Evolutionary conservation across 179 eudicot species (phyloP).

Genomic region (Sideroxylon spinosum): DNA sequence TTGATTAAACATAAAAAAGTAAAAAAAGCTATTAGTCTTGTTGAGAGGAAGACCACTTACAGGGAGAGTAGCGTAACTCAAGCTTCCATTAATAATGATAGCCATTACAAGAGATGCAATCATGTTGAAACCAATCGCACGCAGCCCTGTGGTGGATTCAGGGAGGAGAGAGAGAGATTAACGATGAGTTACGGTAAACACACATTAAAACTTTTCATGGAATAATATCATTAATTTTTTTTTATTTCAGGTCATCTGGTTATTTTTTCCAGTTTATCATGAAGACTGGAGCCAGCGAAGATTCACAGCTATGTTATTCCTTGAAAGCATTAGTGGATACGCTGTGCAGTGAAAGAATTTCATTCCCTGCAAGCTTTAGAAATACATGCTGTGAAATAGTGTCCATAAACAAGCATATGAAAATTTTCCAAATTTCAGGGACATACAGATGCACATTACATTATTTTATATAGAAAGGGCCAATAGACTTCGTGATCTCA

Average conservation of each 20-base stretch:
- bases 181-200: too few relatives aligned
- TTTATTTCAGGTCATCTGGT: not conserved
- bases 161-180: too few relatives aligned
- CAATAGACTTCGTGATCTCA: too few relatives aligned
- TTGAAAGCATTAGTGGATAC: too few relatives aligned
- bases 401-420: too few relatives aligned
- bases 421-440: too few relatives aligned
- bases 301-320: too few relatives aligned
- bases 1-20: too few relatives aligned
- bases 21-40: too few relatives aligned
- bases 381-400: not conserved
- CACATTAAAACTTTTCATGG: not conserved
- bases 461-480: too few relatives aligned
- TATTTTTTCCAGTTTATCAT: not conserved
- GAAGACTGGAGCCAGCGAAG: not conserved
- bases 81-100: slow-evolving; percentile 30
- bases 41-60: slow-evolving; percentile 35
- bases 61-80: slow-evolving; percentile 64
- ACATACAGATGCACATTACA: too few relatives aligned
- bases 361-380: not conserved
- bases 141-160: slow-evolving; percentile 30
- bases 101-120: slow-evolving; percentile 44
- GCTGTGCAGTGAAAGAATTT: too few relatives aligned
- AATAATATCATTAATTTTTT: not conserved
- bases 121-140: slow-evolving; percentile 53